phyloP scores from a whole-genome alignment of 345 rosid species.

The Durio zibethinus region DNA sequence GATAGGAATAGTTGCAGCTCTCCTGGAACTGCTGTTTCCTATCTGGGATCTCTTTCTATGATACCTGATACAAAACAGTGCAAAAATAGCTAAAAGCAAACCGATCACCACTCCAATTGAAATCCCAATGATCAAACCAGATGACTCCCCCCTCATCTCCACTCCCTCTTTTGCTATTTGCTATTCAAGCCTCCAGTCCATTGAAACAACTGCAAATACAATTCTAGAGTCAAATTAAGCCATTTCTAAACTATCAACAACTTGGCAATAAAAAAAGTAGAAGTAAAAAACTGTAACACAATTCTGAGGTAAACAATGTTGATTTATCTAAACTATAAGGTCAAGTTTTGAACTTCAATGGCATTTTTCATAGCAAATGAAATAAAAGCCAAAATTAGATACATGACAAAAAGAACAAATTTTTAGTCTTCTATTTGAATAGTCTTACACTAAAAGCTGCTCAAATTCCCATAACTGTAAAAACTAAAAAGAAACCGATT shows the following conservation, averaged over 20 bases:
- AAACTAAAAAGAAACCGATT: background rate
- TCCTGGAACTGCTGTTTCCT: conserved; percentile 79
- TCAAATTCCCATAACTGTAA: background rate
- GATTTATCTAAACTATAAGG: conserved; percentile 7
- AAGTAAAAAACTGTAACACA: background rate
- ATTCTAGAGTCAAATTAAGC: conserved; percentile 21
- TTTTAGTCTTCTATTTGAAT: conserved; percentile 14
- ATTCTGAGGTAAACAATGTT: conserved; percentile 7
- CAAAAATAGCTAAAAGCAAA: conserved; percentile 63
- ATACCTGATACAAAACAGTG: conserved; percentile 55
- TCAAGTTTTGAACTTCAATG: conserved; percentile 14
- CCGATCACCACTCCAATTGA: conserved; percentile 94
- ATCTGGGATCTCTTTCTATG: conserved; percentile 84
- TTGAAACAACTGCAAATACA: conserved; percentile 39
- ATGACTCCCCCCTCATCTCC: conserved; percentile 76
- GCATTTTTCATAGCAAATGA: conserved; percentile 6
- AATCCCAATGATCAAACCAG: conserved; percentile 85
- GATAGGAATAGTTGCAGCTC: conserved; percentile 74
- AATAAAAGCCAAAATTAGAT: conserved; percentile 21
- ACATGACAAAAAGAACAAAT: conserved; percentile 1
- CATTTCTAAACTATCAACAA: background rate
- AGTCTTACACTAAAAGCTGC: background rate
- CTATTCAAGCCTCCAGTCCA: conserved; percentile 42
- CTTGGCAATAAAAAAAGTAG: background rate
- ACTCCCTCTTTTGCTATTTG: conserved; percentile 18